Percentiles rank a stretch among this genome's conserved stretches.
phyloP scores from a whole-genome alignment of 768 basidiomycete species.

The Sutorius australiensis region DNA sequence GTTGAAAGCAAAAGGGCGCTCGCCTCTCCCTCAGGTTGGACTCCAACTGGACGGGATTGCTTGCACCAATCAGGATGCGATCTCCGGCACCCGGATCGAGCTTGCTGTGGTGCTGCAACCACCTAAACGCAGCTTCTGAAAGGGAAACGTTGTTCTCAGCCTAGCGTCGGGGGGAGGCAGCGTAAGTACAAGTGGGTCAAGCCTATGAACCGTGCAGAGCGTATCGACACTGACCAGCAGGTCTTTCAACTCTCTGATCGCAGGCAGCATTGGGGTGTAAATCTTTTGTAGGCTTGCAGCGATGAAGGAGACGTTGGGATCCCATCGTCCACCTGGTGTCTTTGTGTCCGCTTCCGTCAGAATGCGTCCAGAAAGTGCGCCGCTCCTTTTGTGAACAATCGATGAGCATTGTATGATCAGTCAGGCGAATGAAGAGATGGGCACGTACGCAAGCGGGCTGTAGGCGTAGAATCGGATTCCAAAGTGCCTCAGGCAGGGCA shows the following conservation, averaged over 20 bases:
- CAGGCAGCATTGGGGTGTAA: conserved; percentile 13
- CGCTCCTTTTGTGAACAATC: conserved; percentile 5
- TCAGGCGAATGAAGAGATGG: not conserved
- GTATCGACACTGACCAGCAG: conserved; percentile 3
- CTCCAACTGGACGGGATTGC: conserved; percentile 34
- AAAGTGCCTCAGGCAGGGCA: conserved; percentile 41
- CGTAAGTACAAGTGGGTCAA: not conserved
- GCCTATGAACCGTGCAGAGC: not conserved
- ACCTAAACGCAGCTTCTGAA: conserved; percentile 17
- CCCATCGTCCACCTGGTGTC: conserved; percentile 8
- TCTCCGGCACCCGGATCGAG: conserved; percentile 17
- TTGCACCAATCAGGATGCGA: conserved; percentile 37
- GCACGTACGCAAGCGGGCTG: conserved; percentile 20
- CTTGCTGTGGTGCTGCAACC: conserved; percentile 23
- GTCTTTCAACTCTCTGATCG: conserved; percentile 15
- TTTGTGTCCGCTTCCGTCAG: conserved; percentile 6
- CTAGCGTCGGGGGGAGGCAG: not conserved
- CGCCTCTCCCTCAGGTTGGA: conserved; percentile 15
- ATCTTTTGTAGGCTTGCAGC: not conserved
- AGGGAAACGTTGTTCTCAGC: conserved; percentile 9
- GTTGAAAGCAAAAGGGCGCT: not conserved
- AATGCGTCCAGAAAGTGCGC: conserved; percentile 9
- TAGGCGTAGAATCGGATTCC: conserved; percentile 38
- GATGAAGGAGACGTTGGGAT: conserved; percentile 4
- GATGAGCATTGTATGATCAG: not conserved